Base-by-base conservation (phyloP, 768 basidiomycete species). In the Crucibulum laeve region DNA sequence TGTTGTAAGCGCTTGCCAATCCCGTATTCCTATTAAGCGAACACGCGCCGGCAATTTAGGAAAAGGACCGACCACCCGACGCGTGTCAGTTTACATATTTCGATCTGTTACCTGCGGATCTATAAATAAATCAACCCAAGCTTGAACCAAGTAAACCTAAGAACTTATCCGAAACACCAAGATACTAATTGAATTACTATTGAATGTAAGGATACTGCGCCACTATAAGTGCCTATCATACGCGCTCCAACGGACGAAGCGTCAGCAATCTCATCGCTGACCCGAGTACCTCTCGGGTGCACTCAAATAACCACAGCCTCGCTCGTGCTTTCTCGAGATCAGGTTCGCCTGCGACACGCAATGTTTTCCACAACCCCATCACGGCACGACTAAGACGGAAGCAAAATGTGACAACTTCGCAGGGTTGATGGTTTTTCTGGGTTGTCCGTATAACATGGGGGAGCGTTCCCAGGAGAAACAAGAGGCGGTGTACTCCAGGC, bases 391-490 rank as follows among this genome's bases (percentile, higher is more conserved):
- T 18, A 10, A 37, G 21, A 11, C 21, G 13, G 36, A 37, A 37
- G 15, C 15, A 15, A 18, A 14, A 37, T 19, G 36, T 37, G 11
- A 37, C 36, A 11, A 37, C 3, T 11, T 10, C 18, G 21, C 36
- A 14, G 36, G 36, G 36, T 19, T 37, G 13, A 18, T 19, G 18
- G 15, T 3, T 37, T 18, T 19, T 19, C 21, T 10, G 13, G 11
- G 36, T 18, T 15, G 21, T 21, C 10, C 10, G n/a, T 11, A 37
- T 18, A 19, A 37, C 21, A 19, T 37, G 13, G 15, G 36, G 36
- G 36, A 96, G 98, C 19, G 82, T 74, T 3, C 90, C 87, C 33
- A 96, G 76, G n/a, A 94, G 71, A 68, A 90, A 82, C 17, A 80
- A 74, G 55, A 96, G 89, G 43, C 94, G 91, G 37, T 91, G 77